These are phyloP conservation scores for Chaetomium cochliodes DNA, from an alignment of 495 filamentous ascomycete genomes.

Conservation along the genomic window DNA sequence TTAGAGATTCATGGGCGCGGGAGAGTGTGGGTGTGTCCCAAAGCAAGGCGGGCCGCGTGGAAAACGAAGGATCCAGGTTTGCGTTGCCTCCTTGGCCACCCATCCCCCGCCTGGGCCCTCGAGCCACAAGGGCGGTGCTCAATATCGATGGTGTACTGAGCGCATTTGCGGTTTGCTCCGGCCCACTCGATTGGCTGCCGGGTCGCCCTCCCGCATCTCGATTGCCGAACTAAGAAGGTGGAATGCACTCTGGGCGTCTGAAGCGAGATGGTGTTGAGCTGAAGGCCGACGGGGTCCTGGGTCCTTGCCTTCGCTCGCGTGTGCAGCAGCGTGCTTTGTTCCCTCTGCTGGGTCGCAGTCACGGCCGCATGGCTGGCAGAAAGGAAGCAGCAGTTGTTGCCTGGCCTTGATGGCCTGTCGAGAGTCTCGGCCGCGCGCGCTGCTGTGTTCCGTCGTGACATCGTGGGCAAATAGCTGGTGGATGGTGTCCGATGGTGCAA, in stretches of 20 bases:
- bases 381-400: slow-evolving; percentile 5
- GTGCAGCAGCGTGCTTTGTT: no score
- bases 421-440: neutral
- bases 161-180: slow-evolving; percentile 11
- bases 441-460: slow-evolving; percentile 24
- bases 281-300: neutral
- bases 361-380: slow-evolving; percentile 19
- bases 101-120: neutral
- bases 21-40: slow-evolving; percentile 3
- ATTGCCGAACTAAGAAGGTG: slow-evolving; percentile 15
- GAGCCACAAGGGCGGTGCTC: neutral
- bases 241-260: neutral
- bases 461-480: slow-evolving; percentile 15
- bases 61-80: slow-evolving; percentile 7
- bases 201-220: slow-evolving; percentile 1
- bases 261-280: neutral
- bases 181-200: slow-evolving; percentile 11
- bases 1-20: neutral
- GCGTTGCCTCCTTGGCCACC: neutral
- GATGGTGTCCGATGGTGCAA: neutral
- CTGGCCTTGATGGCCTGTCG: neutral
- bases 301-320: neutral
- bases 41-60: slow-evolving; percentile 3
- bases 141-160: slow-evolving; percentile 3
- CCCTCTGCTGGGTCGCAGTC: slow-evolving; percentile 21